Evolutionary conservation across 2,329 filamentous ascomycete species (phyloP).

Genomic region (Fusarium foetens): DNA sequence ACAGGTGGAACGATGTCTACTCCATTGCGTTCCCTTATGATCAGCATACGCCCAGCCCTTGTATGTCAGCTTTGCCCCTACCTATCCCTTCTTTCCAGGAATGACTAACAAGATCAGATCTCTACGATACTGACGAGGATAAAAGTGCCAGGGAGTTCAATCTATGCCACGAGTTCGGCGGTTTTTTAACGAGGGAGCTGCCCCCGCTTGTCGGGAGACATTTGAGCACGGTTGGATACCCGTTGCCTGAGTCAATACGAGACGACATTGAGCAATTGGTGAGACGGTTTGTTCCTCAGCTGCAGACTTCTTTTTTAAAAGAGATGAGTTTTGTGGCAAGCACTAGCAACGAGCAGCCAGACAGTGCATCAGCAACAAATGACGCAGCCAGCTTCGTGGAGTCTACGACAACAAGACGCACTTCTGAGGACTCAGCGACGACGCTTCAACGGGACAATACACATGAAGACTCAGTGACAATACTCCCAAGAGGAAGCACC

Average conservation of each 20-base stretch:
- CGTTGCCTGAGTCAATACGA: not conserved
- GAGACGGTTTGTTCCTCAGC: not conserved
- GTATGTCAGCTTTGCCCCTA: not conserved
- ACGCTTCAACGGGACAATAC: accelerated
- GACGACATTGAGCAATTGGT: not conserved
- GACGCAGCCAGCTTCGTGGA: not conserved
- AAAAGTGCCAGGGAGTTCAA: not conserved
- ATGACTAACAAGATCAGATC: not conserved
- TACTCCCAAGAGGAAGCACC: accelerated
- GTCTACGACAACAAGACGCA: not conserved
- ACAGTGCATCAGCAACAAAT: not conserved
- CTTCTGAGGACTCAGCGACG: not conserved
- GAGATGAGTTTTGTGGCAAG: not conserved
- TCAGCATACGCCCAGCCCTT: not conserved
- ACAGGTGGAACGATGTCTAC: not conserved
- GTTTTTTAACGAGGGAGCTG: accelerated
- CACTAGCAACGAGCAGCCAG: not conserved
- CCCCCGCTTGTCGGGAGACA: accelerated
- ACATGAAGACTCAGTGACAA: accelerated
- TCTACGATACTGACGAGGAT: accelerated
- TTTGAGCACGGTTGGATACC: not conserved
- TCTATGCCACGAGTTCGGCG: accelerated
- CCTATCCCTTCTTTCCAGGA: not conserved
- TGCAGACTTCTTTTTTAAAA: not conserved
- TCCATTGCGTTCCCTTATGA: accelerated